Evolutionary conservation across 129 eudicot genomes (phyloP).

Genomic region (Chrysanthemum makinoi): DNA sequence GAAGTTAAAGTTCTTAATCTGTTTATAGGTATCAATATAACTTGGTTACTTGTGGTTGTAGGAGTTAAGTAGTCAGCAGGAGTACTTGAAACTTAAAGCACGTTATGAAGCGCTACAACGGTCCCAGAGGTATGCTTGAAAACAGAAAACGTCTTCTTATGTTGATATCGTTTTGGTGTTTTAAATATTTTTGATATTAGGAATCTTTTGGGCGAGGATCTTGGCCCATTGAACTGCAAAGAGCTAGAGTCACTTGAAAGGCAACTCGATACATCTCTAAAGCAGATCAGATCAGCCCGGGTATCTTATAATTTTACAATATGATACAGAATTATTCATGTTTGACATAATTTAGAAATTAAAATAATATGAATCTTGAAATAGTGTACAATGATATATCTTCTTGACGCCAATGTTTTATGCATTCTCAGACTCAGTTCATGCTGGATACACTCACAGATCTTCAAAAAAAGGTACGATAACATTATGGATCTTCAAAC

Average conservation of each 20-base stretch:
- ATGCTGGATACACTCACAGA: conserved; percentile 88
- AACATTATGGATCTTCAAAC: neutral
- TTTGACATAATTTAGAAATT: neutral
- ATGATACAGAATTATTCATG: neutral
- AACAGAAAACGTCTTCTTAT: neutral
- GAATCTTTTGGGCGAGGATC: conserved; percentile 95
- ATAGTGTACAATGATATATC: neutral
- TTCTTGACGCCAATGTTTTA: neutral
- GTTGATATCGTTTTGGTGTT: neutral
- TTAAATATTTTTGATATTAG: conserved; percentile 23
- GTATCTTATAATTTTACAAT: conserved; percentile 23
- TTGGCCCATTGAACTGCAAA: conserved; percentile 93
- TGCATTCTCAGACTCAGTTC: conserved; percentile 60
- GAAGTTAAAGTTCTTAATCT: neutral
- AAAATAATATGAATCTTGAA: neutral
- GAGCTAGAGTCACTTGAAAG: conserved; percentile 89
- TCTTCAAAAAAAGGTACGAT: conserved; percentile 71
- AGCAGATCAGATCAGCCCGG: conserved; percentile 87
- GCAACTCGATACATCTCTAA: conserved; percentile 84
- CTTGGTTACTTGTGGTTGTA: conserved; percentile 24
- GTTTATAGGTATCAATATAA: neutral
- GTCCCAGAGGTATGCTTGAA: conserved; percentile 53
- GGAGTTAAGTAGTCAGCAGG: conserved; percentile 95
- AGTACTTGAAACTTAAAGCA: conserved; percentile 87
- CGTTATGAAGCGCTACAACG: conserved; percentile 86